A percentile compares a stretch with the other conserved stretches of the same genome.
Conservation (phyloP, 805 yeast species). For the Trichomonascus vanleenenianus region DNA sequence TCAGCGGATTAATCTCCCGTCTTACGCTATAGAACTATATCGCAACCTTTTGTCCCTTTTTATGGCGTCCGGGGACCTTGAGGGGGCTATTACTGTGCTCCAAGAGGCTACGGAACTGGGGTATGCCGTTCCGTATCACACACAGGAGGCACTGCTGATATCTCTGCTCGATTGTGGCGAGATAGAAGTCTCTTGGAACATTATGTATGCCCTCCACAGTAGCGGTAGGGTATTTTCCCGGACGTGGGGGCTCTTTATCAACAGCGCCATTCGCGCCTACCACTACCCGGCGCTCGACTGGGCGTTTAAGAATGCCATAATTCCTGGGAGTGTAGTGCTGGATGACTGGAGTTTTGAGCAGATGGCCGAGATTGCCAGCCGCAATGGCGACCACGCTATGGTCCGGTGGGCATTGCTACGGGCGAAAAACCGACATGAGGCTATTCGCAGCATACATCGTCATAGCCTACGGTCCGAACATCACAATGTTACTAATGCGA, state of each 20-base stretch:
- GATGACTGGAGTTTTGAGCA: slow-evolving; percentile 24
- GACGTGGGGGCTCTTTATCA: slow-evolving; percentile 27
- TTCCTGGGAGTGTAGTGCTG: slow-evolving; percentile 26
- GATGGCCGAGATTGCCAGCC: slow-evolving; percentile 22
- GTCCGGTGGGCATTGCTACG: slow-evolving; percentile 27
- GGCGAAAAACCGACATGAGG: slow-evolving; percentile 14
- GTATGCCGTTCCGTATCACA: slow-evolving; percentile 5
- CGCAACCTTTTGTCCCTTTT: slow-evolving; percentile 17
- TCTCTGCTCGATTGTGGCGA: slow-evolving; percentile 22
- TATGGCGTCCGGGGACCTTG: slow-evolving; percentile 16
- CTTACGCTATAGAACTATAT: background rate
- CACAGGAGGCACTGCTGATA: slow-evolving; percentile 23
- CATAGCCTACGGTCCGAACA: background rate
- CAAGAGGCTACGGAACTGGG: slow-evolving; percentile 21
- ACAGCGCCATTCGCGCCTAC: slow-evolving; percentile 16
- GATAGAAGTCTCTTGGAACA: slow-evolving; percentile 21
- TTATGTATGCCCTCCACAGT: slow-evolving; percentile 17
- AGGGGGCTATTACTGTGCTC: slow-evolving; percentile 19
- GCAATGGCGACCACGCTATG: slow-evolving; percentile 22
- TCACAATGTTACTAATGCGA: too few species aligned
- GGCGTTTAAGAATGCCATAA: slow-evolving; percentile 20
- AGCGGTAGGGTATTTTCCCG: slow-evolving; percentile 21
- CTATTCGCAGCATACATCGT: background rate
- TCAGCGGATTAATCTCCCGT: too few species aligned
- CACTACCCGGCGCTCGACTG: slow-evolving; percentile 23